Base-by-base conservation (phyloP, 345 rosid genomes). In the Adansonia digitata region DNA sequence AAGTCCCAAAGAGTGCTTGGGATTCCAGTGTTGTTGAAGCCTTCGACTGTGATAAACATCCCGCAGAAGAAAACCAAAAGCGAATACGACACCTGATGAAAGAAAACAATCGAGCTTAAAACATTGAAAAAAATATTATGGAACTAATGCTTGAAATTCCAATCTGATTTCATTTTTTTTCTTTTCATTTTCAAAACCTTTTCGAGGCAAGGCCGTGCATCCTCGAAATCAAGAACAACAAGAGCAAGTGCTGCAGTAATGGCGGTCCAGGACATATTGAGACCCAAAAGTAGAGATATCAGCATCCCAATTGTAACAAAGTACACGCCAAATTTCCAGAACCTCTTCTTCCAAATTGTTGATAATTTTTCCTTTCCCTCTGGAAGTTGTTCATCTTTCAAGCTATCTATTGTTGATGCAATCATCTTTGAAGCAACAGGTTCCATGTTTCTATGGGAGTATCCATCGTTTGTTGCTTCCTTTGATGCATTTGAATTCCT, bases 231-330 rank as follows among this genome's bases (percentile, higher is more conserved):
- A 64, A 92, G 91, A 81, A 89, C 90, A 0, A 88, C 88, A 31
- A 94, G 94, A 70, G 89, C 92, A 74, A 94, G 84, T 27, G 97
- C 93, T 20, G 98, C 92, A 4, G 97, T 86, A 4, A 94, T 81
- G 34, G 97, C 93, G 17, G 91, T 89, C 98, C 98, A 94, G 0
- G 97, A 92, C 98, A 94, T 90, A 78, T 92, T 85, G 52, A 89
- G 84, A 65, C 97, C 98, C 80, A 84, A 55, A 46, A 92, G 82
- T 78, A 94, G 55, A 72, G 94, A 84, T 71, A 87, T 65, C 61
- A 94, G 24, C 97, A 92, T 88, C 8, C 97, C 97, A 4, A 89
- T 0, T 0, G 94, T 89, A 34, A 88, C 83, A 17, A 87, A 68
- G 73, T 91, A 91, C 59, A 92, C 93, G 80, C 90, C 74, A 2